phyloP scores from a whole-genome alignment of 177 flowering plant species.

The Telopea speciosissima region DNA sequence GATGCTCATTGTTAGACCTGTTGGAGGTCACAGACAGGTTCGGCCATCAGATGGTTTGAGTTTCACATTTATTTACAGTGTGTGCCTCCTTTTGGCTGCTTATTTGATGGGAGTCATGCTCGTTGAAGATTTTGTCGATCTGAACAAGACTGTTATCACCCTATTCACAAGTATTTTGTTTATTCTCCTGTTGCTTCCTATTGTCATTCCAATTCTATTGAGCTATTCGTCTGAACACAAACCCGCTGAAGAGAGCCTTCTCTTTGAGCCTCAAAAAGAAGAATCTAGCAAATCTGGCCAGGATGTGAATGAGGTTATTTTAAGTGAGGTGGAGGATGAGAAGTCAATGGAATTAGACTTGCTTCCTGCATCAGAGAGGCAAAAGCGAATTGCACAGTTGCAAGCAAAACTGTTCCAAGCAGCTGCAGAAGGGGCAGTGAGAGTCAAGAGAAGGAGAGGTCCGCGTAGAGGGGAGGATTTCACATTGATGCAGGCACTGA shows the following conservation, averaged over 20 bases:
- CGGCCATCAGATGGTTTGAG: conserved; percentile 35
- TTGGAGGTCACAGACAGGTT: conserved; percentile 42
- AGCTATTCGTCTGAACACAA: conserved; percentile 18
- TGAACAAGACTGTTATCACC: conserved; percentile 18
- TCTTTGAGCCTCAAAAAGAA: conserved; percentile 17
- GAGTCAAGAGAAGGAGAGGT: conserved; percentile 19
- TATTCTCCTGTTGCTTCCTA: conserved; percentile 29
- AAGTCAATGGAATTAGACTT: conserved; percentile 20
- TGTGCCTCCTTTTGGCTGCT: conserved; percentile 45
- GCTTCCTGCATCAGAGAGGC: conserved; percentile 20
- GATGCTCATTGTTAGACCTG: conserved; percentile 49
- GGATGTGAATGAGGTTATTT: conserved; percentile 15
- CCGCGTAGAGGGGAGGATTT: conserved; percentile 13
- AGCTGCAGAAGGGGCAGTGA: conserved; percentile 39
- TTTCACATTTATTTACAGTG: conserved; percentile 29
- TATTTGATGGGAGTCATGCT: conserved; percentile 39
- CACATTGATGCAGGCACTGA: conserved; percentile 9
- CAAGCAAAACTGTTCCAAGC: conserved; percentile 25
- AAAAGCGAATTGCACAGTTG: conserved; percentile 24
- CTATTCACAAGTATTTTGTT: conserved; percentile 23
- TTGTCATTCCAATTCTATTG: conserved; percentile 27
- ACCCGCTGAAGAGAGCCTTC: conserved; percentile 23
- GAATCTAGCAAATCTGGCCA: not conserved
- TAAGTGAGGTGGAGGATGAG: conserved; percentile 32
- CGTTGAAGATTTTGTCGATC: conserved; percentile 28